A percentile compares a stretch with the other conserved stretches of the same genome.
These are phyloP conservation scores for Auriculariales sp. DNA, from an alignment of 768 basidiomycete genomes.

Conservation along the genomic window DNA sequence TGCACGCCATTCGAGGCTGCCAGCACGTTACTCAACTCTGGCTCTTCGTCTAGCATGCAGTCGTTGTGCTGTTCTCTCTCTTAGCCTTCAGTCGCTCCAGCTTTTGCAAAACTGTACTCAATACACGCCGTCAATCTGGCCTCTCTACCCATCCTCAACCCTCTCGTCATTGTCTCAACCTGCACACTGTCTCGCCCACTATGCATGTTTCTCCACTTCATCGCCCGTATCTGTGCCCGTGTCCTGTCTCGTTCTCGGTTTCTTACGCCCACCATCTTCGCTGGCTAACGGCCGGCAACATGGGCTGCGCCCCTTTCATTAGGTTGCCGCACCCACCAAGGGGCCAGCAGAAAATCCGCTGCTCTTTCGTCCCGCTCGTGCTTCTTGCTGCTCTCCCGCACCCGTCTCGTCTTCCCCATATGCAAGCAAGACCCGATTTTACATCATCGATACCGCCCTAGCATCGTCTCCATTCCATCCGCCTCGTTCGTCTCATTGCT, in stretches of 20 bases:
- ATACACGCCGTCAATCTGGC: neutral
- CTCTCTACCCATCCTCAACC: neutral
- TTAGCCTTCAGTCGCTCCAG: no score
- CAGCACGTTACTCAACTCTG: no score
- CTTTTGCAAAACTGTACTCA: constrained; percentile 1
- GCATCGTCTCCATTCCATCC: neutral
- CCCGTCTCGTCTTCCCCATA: neutral
- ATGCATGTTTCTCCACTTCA: neutral
- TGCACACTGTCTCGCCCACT: neutral
- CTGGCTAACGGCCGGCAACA: neutral
- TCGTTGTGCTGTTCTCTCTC: neutral
- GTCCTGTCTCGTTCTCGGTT: neutral
- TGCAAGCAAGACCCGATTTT: neutral
- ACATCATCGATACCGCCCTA: neutral
- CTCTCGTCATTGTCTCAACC: neutral
- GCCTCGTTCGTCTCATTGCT: no score
- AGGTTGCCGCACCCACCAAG: neutral
- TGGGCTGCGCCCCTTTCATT: neutral
- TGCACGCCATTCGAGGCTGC: no score
- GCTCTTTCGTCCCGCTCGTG: neutral
- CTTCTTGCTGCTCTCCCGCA: neutral
- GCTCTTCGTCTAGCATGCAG: neutral
- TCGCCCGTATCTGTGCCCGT: no score
- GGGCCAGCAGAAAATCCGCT: neutral
- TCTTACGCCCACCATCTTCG: neutral